A percentile compares a stretch with the other conserved stretches of the same genome.
Conservation (phyloP, 768 basidiomycete species). For the Suillus lakei region DNA sequence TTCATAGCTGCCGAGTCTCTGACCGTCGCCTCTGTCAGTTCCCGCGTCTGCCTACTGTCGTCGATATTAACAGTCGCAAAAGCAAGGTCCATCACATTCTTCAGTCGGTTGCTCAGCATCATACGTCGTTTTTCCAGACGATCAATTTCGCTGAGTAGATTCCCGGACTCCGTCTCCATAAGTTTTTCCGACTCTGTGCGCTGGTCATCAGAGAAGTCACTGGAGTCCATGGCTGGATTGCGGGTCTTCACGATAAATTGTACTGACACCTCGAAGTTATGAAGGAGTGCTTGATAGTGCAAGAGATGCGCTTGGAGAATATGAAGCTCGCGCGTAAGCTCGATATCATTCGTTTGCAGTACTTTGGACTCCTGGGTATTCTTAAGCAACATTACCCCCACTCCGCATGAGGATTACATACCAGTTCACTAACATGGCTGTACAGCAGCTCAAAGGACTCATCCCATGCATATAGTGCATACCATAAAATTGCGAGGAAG, state of each 20-base stretch:
- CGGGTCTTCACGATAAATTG: conserved; percentile 51
- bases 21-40: conserved; percentile 51
- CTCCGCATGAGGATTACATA: conserved; percentile 28
- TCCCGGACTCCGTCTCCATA: conserved; percentile 51
- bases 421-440: conserved; percentile 53
- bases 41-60: conserved; percentile 56
- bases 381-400: not conserved
- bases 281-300: conserved; percentile 56
- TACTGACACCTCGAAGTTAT: conserved; percentile 57
- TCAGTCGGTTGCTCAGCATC: conserved; percentile 34
- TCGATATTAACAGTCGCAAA: conserved; percentile 63
- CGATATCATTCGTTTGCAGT: conserved; percentile 43
- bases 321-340: conserved; percentile 57
- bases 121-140: conserved; percentile 44
- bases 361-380: conserved; percentile 48
- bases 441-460: conserved; percentile 59
- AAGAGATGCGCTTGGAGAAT: conserved; percentile 61
- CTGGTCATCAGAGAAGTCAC: conserved; percentile 18
- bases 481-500: conserved; percentile 59
- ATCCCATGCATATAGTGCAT: conserved; percentile 66
- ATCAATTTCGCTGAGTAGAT: conserved; percentile 53
- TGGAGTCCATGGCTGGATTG: conserved; percentile 50
- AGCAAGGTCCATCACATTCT: conserved; percentile 42
- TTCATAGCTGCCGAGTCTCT: conserved; percentile 48
- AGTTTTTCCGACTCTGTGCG: conserved; percentile 32